Conservation (phyloP, 164 flowering plant genomes). For the Vitis cinerea region DNA sequence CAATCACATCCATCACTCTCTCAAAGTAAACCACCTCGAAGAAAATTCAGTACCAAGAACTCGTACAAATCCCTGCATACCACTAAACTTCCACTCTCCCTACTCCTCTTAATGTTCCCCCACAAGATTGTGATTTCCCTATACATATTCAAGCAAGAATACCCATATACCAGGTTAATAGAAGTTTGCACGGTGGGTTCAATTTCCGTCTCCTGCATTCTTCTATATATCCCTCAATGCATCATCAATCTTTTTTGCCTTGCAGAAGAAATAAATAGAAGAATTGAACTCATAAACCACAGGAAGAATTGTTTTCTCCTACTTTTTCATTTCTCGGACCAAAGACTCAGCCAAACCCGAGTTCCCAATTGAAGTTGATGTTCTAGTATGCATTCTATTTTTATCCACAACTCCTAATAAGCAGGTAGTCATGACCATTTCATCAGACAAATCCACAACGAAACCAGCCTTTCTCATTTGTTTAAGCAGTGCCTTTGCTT, state of each 20-base stretch:
- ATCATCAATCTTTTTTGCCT: constrained; percentile 86
- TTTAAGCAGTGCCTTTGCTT: constrained; percentile 52
- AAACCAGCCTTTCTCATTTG: constrained; percentile 59
- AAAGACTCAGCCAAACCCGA: constrained; percentile 41
- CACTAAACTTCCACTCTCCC: constrained; percentile 29
- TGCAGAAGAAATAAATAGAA: constrained; percentile 74
- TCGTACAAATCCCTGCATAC: constrained; percentile 60
- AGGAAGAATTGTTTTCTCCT: constrained; percentile 22
- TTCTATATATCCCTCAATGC: constrained; percentile 53
- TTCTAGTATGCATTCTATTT: not conserved
- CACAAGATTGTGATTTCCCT: constrained; percentile 77
- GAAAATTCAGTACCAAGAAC: constrained; percentile 55
- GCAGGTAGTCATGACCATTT: constrained; percentile 24
- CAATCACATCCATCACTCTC: constrained; percentile 76
- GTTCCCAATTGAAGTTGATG: constrained; percentile 11
- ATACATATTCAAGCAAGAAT: constrained; percentile 61
- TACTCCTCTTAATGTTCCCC: constrained; percentile 81
- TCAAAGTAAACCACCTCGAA: constrained; percentile 90
- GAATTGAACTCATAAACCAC: constrained; percentile 57
- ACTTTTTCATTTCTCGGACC: constrained; percentile 34
- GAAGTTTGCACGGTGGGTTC: constrained; percentile 66
- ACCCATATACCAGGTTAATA: constrained; percentile 45
- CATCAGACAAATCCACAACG: constrained; percentile 22
- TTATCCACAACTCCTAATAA: constrained; percentile 12
- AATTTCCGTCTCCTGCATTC: constrained; percentile 51